These are phyloP conservation scores for Stagonosporopsis cucurbitacearum DNA, from an alignment of 2,329 filamentous ascomycete species.

Conservation along the genomic window DNA sequence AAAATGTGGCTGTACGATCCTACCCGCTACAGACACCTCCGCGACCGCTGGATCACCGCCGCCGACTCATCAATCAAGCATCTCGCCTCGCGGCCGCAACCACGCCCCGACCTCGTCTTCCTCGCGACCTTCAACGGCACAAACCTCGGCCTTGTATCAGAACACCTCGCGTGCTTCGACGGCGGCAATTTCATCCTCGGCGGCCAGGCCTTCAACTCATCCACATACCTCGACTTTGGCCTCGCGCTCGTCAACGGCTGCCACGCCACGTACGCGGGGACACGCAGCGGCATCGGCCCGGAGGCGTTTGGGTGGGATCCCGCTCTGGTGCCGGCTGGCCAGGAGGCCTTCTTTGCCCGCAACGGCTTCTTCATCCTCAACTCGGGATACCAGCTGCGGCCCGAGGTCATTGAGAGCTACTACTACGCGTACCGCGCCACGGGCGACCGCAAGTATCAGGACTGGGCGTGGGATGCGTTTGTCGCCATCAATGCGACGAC, in stretches of 20 bases:
- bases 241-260: conserved; percentile 74
- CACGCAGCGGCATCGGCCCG: conserved; percentile 76
- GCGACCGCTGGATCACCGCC: conserved; percentile 74
- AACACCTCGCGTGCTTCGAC: conserved; percentile 76
- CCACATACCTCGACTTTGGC: conserved; percentile 76
- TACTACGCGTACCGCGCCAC: conserved; percentile 89
- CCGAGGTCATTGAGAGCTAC: conserved; percentile 82
- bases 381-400: conserved; percentile 70
- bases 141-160: conserved; percentile 46
- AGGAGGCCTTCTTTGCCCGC: conserved; percentile 65
- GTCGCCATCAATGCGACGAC: conserved; percentile 69
- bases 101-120: conserved; percentile 75
- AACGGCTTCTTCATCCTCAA: conserved; percentile 75
- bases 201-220: conserved; percentile 69
- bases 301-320: conserved; percentile 60
- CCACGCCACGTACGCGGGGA: conserved; percentile 73
- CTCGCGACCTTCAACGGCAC: conserved; percentile 63
- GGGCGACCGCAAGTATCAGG: conserved; percentile 75
- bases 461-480: conserved; percentile 85
- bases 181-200: conserved; percentile 87
- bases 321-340: conserved; percentile 40
- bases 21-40: conserved; percentile 67
- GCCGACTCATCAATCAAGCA: conserved; percentile 77
- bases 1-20: conserved; percentile 89
- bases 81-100: conserved; percentile 71